Evolutionary conservation across 1,284 basidiomycete species (phyloP).

Genomic region (Stereum hirsutum): DNA sequence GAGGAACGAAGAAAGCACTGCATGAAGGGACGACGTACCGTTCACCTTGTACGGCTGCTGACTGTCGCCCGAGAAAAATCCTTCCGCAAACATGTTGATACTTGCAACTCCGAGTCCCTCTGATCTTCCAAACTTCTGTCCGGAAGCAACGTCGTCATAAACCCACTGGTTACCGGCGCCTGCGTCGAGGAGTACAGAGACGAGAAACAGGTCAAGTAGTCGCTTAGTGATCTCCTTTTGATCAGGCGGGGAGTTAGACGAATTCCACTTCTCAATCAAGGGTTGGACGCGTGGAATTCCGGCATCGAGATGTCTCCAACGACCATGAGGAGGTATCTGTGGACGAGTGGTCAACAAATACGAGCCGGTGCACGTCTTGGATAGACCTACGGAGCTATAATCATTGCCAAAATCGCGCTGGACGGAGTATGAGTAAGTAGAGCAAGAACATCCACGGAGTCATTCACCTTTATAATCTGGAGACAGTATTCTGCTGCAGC

Average conservation of each 20-base stretch:
- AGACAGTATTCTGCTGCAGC: constrained; percentile 77
- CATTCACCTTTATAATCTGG: constrained; percentile 77
- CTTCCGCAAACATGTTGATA: constrained; percentile 80
- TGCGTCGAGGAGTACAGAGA: constrained; percentile 89
- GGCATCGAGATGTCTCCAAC: constrained; percentile 85
- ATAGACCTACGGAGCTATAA: constrained; percentile 47
- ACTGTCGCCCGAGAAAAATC: constrained; percentile 70
- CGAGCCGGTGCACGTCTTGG: background rate
- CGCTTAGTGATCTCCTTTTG: constrained; percentile 60
- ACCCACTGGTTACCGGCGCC: constrained; percentile 84
- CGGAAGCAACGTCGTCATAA: constrained; percentile 59
- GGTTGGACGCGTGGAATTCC: constrained; percentile 54
- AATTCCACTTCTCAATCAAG: constrained; percentile 47
- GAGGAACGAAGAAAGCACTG: background rate
- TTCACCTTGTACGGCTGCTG: constrained; percentile 68
- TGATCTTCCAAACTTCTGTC: constrained; percentile 60
- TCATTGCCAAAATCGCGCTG: constrained; percentile 79
- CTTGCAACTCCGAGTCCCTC: constrained; percentile 93
- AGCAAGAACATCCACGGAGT: constrained; percentile 7
- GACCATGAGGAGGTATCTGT: constrained; percentile 84
- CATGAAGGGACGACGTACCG: constrained; percentile 35
- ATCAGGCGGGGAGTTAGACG: constrained; percentile 34
- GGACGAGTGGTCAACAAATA: background rate
- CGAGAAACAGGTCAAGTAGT: constrained; percentile 86
- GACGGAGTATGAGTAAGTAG: background rate